Percentiles rank a stretch among this genome's conserved stretches.
phyloP scores from a whole-genome alignment of 306 rosid species.

The Hippophae rhamnoides region DNA sequence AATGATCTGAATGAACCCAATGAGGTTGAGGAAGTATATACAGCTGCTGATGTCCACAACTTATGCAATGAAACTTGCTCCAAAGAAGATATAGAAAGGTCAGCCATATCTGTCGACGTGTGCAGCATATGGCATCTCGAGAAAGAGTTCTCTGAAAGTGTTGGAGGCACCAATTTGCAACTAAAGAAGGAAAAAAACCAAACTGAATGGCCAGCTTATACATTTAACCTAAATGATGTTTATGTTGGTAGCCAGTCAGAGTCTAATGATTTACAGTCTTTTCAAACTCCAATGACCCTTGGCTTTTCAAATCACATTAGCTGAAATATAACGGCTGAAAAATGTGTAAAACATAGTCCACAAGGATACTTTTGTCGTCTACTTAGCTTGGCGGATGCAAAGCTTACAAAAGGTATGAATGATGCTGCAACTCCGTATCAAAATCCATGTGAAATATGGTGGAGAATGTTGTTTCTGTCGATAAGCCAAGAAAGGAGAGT shows the following conservation, averaged over 20 bases:
- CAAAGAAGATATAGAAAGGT: conserved; percentile 2
- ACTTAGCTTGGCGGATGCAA: conserved; percentile 21
- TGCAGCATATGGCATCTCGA: background rate
- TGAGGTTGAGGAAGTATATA: conserved; percentile 15
- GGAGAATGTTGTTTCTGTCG: conserved; percentile 7
- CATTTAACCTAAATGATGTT: conserved; percentile 31
- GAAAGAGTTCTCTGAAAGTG: conserved; percentile 11
- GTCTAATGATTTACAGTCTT: conserved; percentile 30
- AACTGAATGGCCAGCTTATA: conserved; percentile 7
- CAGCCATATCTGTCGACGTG: conserved; percentile 3
- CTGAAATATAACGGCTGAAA: conserved; percentile 24
- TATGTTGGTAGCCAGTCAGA: conserved; percentile 26
- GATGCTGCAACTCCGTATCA: conserved; percentile 34
- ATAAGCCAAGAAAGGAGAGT: conserved; percentile 22
- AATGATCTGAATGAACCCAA: conserved; percentile 21
- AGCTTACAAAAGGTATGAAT: conserved; percentile 35
- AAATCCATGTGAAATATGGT: conserved; percentile 7
- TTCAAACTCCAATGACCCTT: conserved; percentile 35
- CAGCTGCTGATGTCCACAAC: conserved; percentile 5
- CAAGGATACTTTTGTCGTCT: conserved; percentile 25
- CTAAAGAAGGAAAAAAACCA: conserved; percentile 1
- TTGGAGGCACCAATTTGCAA: conserved; percentile 7
- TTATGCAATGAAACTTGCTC: background rate
- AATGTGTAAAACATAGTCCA: conserved; percentile 21
- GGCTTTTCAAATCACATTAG: conserved; percentile 30